Base-by-base conservation (phyloP, 139 green algal genomes). In the Volvox reticuliferus region DNA sequence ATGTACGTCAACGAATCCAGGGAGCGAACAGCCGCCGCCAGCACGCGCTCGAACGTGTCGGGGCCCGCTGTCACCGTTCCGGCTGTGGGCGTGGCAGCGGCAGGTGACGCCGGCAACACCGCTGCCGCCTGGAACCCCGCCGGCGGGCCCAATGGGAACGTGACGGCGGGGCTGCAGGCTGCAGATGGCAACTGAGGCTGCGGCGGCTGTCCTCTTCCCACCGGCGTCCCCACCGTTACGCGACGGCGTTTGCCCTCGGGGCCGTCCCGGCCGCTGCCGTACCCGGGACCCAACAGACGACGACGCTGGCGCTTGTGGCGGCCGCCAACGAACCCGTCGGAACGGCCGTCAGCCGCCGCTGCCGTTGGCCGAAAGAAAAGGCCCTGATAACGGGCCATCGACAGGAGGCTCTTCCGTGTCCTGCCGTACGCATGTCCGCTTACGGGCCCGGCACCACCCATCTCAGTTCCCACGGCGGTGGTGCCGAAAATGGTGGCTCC, bases 391-490 rank as follows among this genome's bases (percentile, higher is more conserved):
- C 63, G 63, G 16, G 86, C 86, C 30, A 90, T 28, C 6, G 50
- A 35, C 26, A 90, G 69, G 6, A 90, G 73, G 32, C 73, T 77
- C 50, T 90, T 90, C 2, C 86, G 86, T 0, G 86, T 90, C 32
- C 20, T 69, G 30, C 86, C 86, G 73, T 90, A 90, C 20, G 86
- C 71, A 9, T 35, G 21, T 5, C 86, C 86, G 22, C 36, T 35
- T n/a, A 89, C 26, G 17, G 44, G 37, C 6, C 84, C 37, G 6
- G 1, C 65, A 35, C 36, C 65, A 65, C 5, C 36, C 6, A 20
- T 5, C 14, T 32, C 61, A 22, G 81, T 0, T 20, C n/a, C 81
- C n/a, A n/a, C 82, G 19, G 65, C 65, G 6, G 33, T 2, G 32
- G 32, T 20, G 13, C 28, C 80, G 28, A 19, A 44, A 12, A 50